Evolutionary conservation across 352 stramenopile genomes (phyloP), one percentile per base, ranked within the genome.

Genomic region (Globisporangium emineosum): DNA sequence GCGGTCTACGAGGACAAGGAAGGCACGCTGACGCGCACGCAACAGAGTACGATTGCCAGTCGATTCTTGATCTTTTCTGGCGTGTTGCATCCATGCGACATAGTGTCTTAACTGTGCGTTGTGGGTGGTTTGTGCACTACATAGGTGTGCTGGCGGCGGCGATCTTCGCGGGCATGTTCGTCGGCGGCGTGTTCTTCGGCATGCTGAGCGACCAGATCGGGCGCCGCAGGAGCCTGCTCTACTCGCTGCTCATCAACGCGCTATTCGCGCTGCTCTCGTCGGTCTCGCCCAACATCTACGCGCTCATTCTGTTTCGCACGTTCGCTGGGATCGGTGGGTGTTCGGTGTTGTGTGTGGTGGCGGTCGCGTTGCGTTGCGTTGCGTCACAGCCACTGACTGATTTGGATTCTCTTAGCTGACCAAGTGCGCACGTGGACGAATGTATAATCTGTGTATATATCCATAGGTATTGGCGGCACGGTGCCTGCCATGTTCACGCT

Each of bases 151-250:
- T 97, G 27, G 91, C 89, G 10, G 88, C 89, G 13, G 88, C 91
- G 2, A 88, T 97, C 23, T 97, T 97, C 49, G 85, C 87, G 0
- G 89, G 91, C 19, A 97, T 97, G 91, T 87, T 97, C 35, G 71
- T 94, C 12, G 91, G 91, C 43, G 91, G 91, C 1, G 32, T 97
- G 2, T 43, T 90, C 49, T 90, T 88, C 33, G 91, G 91, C 12
- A 70, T 77, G 13, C 62, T 93, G 9, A 89, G 84, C 55, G 91
- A 97, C 64, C 66, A 73, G 9, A 79, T 96, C 51, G 91, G 91
- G 3, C 78, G 91, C 0, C 78, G 86, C 52, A 75, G 69, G 19
- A 88, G 80, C 57, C 62, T 97, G 42, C 65, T 96, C 3, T 74
- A 85, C 30, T 94, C 88, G 42, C 70, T 97, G 56, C 65, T 83